Evolutionary conservation across 352 stramenopile species (phyloP), one percentile per base, ranked within the genome.

Genomic region (Phytophthora tentaculata): DNA sequence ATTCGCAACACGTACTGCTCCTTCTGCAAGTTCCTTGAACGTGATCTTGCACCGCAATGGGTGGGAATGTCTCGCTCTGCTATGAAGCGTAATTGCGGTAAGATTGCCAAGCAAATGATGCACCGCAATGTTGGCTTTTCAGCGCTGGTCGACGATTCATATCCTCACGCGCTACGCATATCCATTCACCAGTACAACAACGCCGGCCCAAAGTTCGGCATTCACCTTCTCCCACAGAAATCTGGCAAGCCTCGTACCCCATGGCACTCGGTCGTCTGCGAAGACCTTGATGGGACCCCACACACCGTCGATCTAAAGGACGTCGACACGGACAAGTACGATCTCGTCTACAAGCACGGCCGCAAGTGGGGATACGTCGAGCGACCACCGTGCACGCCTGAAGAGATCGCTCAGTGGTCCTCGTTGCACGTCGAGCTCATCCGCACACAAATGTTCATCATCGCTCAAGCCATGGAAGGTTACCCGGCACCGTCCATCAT

Each of bases 181-280:
- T 70, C 63, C 14, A 70, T 70, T 12, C 63, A 70, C 54, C 48
- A 32, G 19, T 70, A 70, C 55, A 51, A 65, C 55, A 70, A 70
- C 49, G 63, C 54, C 20, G 63, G 63, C 5, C 63, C 55, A 0
- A 65, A 70, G 28, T 70, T 70, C 28, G 63, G 63, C 49, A 70
- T 65, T 39, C 63, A 70, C 55, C 32, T 70, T 10, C 29, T 70
- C 0, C 55, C 63, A n/a, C n/a, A n/a, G n/a, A n/a, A n/a, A n/a
- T n/a, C n/a, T n/a, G 24, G 45, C 24, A 67, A 55, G 43, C 59
- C 49, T 8, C 49, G 49, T 1, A 66, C 59, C 2, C 59, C 59
- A 4, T 66, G 59, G 59, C 59, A 66, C 19, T 66, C 59, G n/a
- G 49, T 59, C 19, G 47, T 66, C 22, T 66, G 63, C 17, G 63